These are phyloP conservation scores for Phytophthora hibernalis DNA, from an alignment of 352 stramenopile species.

Conservation along the genomic window DNA sequence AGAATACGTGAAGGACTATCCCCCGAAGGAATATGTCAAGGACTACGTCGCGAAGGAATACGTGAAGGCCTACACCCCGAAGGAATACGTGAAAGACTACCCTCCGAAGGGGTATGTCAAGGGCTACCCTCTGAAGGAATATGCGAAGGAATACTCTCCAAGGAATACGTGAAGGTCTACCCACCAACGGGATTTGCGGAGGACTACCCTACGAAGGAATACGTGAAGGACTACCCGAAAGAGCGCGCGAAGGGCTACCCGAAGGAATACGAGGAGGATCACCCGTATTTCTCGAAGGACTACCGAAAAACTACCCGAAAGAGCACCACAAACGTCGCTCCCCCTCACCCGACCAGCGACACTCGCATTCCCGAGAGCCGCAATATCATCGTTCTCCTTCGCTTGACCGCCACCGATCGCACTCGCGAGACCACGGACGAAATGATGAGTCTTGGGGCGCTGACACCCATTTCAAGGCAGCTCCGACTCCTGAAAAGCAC, in stretches of 20 bases:
- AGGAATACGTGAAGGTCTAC: slow-evolving; percentile 24
- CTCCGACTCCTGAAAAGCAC: slow-evolving; percentile 28
- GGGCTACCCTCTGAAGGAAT: background rate
- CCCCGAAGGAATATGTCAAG: slow-evolving; percentile 23
- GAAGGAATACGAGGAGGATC: slow-evolving; percentile 18
- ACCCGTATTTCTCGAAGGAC: slow-evolving; percentile 13
- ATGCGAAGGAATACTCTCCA: slow-evolving; percentile 5
- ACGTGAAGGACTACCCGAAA: slow-evolving; percentile 26
- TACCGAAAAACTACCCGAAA: slow-evolving; percentile 8
- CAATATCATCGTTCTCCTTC: slow-evolving; percentile 31
- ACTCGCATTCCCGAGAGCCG: slow-evolving; percentile 27
- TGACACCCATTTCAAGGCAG: slow-evolving; percentile 26
- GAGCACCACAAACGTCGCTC: slow-evolving; percentile 27
- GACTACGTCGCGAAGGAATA: slow-evolving; percentile 17
- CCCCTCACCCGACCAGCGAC: slow-evolving; percentile 25
- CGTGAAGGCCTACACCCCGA: slow-evolving; percentile 17
- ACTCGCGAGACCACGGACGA: slow-evolving; percentile 30
- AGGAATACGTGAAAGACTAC: slow-evolving; percentile 14
- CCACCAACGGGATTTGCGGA: slow-evolving; percentile 22
- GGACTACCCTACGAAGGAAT: slow-evolving; percentile 13
- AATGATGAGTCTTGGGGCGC: slow-evolving; percentile 22
- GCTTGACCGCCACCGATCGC: slow-evolving; percentile 27
- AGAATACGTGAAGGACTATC: slow-evolving; percentile 20
- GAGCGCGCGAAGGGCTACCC: slow-evolving; percentile 22
- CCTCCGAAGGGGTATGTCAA: slow-evolving; percentile 7